Conservation (phyloP, 495 filamentous ascomycete genomes). For the Penicillium manginii region DNA sequence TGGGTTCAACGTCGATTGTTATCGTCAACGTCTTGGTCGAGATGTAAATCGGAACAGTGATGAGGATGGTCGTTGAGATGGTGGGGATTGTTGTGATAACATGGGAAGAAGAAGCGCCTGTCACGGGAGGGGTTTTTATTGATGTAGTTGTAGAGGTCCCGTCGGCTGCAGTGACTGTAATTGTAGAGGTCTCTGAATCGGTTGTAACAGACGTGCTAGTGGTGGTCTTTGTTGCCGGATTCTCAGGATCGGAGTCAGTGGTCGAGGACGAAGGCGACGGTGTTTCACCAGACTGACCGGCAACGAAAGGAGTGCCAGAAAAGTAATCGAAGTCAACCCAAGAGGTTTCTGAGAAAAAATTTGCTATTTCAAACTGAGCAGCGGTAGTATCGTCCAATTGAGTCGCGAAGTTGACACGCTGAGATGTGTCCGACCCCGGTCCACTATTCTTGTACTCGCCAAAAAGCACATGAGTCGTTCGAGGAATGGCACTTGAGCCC, state of each 20-base stretch:
- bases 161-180: conserved; percentile 8
- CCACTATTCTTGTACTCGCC: conserved; percentile 24
- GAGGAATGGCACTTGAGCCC: conserved; percentile 16
- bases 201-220: not conserved
- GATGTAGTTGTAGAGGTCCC: conserved; percentile 16
- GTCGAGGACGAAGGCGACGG: not conserved
- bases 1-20: conserved; percentile 8
- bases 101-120: not conserved
- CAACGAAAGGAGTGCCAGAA: conserved; percentile 9
- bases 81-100: conserved; percentile 8
- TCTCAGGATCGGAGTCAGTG: not conserved
- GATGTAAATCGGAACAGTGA: conserved; percentile 3
- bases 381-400: conserved; percentile 12
- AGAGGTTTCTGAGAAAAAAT: conserved; percentile 12
- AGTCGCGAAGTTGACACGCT: conserved; percentile 10
- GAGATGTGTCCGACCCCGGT: conserved; percentile 15
- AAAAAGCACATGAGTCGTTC: conserved; percentile 20
- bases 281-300: not conserved
- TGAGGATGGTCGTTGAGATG: not conserved
- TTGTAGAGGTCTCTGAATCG: not conserved
- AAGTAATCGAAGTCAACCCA: conserved; percentile 20
- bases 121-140: conserved; percentile 4
- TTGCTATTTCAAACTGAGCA: conserved; percentile 12
- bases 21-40: conserved; percentile 9
- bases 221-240: not conserved